Conservation (phyloP, 306 rosid species). For the Crataegus laevigata region DNA sequence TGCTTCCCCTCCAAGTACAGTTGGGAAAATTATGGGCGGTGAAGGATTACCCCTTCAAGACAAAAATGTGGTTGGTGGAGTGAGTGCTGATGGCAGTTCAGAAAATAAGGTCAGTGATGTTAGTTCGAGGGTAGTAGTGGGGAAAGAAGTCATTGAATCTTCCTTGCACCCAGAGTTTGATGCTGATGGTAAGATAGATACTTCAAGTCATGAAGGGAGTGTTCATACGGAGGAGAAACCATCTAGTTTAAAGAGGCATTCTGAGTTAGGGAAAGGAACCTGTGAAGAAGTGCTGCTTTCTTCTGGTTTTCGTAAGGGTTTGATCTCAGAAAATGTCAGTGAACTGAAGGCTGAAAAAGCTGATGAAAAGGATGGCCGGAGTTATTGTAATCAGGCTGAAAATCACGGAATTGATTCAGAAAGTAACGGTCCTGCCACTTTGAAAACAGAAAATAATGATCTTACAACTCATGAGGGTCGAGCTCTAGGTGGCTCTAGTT, state of each 20-base stretch:
- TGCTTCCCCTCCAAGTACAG: constrained; percentile 10
- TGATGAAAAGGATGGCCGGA: constrained; percentile 16
- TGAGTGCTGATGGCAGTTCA: constrained; percentile 12
- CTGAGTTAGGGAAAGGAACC: constrained; percentile 23
- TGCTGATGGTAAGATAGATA: constrained; percentile 11
- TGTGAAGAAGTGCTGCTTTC: constrained; percentile 23
- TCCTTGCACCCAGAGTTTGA: constrained; percentile 14
- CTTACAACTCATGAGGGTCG: constrained; percentile 18
- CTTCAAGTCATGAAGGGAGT: background rate
- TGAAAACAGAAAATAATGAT: constrained; percentile 9
- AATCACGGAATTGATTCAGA: constrained; percentile 17
- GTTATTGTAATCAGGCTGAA: constrained; percentile 21
- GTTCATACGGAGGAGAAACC: constrained; percentile 1
- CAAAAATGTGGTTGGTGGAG: constrained; percentile 21
- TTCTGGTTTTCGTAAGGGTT: constrained; percentile 3
- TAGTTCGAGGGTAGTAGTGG: constrained; percentile 20
- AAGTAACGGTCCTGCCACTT: constrained; percentile 1
- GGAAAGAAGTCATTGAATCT: constrained; percentile 19
- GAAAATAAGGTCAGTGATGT: constrained; percentile 22
- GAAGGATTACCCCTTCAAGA: constrained; percentile 27
- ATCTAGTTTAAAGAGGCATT: constrained; percentile 17
- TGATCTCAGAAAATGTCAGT: constrained; percentile 11
- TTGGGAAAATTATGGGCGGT: constrained; percentile 30
- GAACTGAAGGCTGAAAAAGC: constrained; percentile 30
- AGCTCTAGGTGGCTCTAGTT: constrained; percentile 20